Base-by-base conservation (phyloP, 805 yeast genomes). In the Schwanniomyces polymorphus region DNA sequence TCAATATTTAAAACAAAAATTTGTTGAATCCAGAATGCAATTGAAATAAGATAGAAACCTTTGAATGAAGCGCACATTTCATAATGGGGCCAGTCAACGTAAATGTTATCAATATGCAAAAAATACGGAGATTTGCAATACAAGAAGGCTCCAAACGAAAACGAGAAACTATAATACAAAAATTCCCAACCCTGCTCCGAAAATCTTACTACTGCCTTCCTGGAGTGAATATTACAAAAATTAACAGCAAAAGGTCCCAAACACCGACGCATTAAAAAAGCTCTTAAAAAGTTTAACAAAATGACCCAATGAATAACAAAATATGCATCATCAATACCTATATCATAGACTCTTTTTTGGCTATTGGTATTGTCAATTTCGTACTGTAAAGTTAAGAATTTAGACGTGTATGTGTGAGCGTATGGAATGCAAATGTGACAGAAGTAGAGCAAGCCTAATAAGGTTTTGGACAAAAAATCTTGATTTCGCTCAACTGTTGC, bases 161-260 rank as follows among this genome's bases (percentile, higher is more conserved):
- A 83, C 8, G 88, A 78, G 9, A 67, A 54, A 6, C 77, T 54
- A 68, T 82, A 88, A 62, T 86, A 88, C 6, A 80, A 57, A 14
- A 81, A 62, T 28, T 80, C 72, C 97, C 97, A 91, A 43, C 89
- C 84, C 71, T 90, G 97, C 66, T 90, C 97, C 47, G 89, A 86
- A 60, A 88, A 90, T 48, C 97, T 77, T 46, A 79, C 79, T 18
- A 74, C 70, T 0, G 85, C 79, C 56, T 82, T 84, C 12, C 61
- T 63, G 2, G 75, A 66, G 34, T 64, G 64, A 42, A 87, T 81
- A 21, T 78, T 70, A 41, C 71, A 61, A 7, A 44, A 47, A 41
- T 43, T 47, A 7, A 53, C 54, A 2, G 89, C 89, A 41, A 83
- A 57, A 16, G 91, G 90, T 45, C 69, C 73, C 42, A 86, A 75